These are phyloP conservation scores for Coix lacrymajobi DNA, from an alignment of 176 grass and related monocot genomes.

Conservation along the genomic window DNA sequence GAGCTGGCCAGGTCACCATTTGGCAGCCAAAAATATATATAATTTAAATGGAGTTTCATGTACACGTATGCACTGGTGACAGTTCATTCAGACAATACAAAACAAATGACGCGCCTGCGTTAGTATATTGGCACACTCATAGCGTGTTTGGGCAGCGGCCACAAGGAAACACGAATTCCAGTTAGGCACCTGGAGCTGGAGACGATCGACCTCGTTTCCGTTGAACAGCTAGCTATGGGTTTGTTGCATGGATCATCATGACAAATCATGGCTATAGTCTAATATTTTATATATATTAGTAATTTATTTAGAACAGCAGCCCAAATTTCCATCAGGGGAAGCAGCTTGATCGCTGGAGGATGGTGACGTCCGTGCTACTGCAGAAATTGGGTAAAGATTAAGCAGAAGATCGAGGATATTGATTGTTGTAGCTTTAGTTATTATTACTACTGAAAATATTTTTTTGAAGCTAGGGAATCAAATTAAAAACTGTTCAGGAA, in stretches of 20 bases:
- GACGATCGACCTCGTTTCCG: background rate
- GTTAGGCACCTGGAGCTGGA: constrained; percentile 12
- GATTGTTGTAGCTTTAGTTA: background rate
- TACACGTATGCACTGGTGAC: background rate
- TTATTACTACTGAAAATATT: background rate
- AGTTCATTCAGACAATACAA: background rate
- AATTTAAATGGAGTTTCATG: background rate
- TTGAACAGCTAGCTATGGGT: constrained; percentile 1
- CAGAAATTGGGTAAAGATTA: background rate
- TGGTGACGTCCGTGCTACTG: constrained; percentile 1
- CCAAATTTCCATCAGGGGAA: background rate
- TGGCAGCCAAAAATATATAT: background rate
- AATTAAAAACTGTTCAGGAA: background rate
- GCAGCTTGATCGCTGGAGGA: background rate
- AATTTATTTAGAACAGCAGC: background rate
- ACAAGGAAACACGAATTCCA: constrained; percentile 19
- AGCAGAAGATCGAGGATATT: background rate
- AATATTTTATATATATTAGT: background rate
- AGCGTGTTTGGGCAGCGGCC: background rate
- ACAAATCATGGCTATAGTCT: background rate
- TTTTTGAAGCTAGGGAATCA: background rate
- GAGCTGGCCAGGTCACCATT: constrained; percentile 25
- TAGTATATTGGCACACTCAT: background rate
- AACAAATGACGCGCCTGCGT: background rate
- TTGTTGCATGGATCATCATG: constrained; percentile 19